Evolutionary conservation across 1,139 yeast genomes (phyloP).

Genomic region (Zhuliangozyma parablackwelliae): DNA sequence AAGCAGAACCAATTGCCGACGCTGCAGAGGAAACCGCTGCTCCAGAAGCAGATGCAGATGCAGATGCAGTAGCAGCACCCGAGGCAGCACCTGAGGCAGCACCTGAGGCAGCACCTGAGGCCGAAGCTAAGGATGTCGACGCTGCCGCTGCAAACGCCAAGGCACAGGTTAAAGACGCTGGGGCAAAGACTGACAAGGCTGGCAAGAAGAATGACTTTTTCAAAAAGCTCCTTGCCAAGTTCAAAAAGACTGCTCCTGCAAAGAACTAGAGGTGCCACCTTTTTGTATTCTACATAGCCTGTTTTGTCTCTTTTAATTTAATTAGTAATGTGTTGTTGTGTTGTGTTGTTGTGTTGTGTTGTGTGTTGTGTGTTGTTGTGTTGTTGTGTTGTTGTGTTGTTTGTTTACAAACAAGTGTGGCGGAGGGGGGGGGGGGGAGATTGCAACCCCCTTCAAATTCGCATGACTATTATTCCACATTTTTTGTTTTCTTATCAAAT

Average conservation of each 20-base stretch:
- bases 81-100: constrained; percentile 7
- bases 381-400: too few relatives aligned
- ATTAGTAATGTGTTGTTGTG: too few relatives aligned
- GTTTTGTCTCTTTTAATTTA: too few relatives aligned
- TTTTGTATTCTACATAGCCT: too few relatives aligned
- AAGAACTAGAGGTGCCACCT: constrained; percentile 17
- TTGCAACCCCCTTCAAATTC: too few relatives aligned
- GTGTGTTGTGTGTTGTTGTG: too few relatives aligned
- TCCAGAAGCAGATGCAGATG: constrained; percentile 10
- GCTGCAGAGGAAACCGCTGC: constrained; percentile 10
- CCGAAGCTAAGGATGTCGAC: constrained; percentile 7
- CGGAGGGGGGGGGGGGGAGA: too few relatives aligned
- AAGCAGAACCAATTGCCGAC: constrained; percentile 14
- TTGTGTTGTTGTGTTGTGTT: too few relatives aligned
- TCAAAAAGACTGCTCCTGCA: constrained; percentile 42
- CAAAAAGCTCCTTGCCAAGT: constrained; percentile 45
- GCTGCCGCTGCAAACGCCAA: constrained; percentile 19
- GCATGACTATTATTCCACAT: too few relatives aligned
- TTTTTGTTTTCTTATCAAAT: too few relatives aligned
- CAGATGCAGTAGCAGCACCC: constrained; percentile 8
- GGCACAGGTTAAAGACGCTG: constrained; percentile 24
- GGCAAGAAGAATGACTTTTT: constrained; percentile 45
- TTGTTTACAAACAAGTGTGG: too few relatives aligned
- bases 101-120: constrained; percentile 7
- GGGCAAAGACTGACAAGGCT: constrained; percentile 27